These are phyloP conservation scores for Agaricales sp. DNA, from an alignment of 1,284 basidiomycete species.

Conservation along the genomic window DNA sequence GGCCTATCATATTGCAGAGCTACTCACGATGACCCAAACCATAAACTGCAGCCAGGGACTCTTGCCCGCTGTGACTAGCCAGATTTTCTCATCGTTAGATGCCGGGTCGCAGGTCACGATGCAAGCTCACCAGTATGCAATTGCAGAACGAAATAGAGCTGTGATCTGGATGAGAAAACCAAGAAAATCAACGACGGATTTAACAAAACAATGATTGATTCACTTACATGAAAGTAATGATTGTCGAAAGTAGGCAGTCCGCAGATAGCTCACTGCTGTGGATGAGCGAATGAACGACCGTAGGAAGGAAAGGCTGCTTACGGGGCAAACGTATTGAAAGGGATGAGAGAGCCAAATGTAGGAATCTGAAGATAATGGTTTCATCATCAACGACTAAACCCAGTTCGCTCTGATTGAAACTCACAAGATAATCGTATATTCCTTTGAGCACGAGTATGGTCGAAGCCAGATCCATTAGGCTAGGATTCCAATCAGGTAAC, in stretches of 20 bases:
- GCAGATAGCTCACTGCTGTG: conserved; percentile 22
- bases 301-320: background rate
- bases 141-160: conserved; percentile 34
- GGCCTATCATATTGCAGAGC: no score
- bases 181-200: background rate
- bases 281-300: background rate
- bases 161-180: conserved; percentile 20
- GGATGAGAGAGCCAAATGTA: background rate
- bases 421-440: background rate
- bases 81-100: no score
- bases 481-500: background rate
- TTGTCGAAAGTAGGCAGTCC: conserved; percentile 26
- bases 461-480: background rate
- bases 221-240: conserved; percentile 27
- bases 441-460: background rate
- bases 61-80: no score
- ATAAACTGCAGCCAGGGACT: no score
- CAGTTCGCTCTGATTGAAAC: no score
- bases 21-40: no score
- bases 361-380: background rate
- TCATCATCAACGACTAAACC: background rate
- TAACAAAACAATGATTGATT: background rate
- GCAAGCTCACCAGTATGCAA: no score
- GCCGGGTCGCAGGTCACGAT: no score
- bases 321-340: background rate